Conservation (phyloP, 306 rosid genomes). For the Cicer judaicum region DNA sequence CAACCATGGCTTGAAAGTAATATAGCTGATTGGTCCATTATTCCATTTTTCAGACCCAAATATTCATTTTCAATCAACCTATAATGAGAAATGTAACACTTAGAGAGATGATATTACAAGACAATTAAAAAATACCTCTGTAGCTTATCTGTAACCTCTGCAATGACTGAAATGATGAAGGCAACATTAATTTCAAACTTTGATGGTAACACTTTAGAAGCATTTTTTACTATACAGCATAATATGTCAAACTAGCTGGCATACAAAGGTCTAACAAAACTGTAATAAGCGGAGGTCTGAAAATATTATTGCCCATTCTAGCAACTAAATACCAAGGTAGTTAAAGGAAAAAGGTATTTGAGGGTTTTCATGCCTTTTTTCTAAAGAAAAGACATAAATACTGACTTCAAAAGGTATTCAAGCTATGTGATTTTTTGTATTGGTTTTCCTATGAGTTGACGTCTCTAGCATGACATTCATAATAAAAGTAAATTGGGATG, state of each 20-base stretch:
- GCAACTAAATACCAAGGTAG: conserved; percentile 19
- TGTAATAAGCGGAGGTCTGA: conserved; percentile 1
- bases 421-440: not conserved
- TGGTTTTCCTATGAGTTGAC: conserved; percentile 15
- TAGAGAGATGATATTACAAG: conserved; percentile 29
- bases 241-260: conserved; percentile 13
- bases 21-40: conserved; percentile 97
- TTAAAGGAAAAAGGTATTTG: conserved; percentile 27
- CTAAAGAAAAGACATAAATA: conserved; percentile 1
- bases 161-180: conserved; percentile 34
- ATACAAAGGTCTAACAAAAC: conserved; percentile 10
- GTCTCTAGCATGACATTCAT: conserved; percentile 7
- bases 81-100: conserved; percentile 39
- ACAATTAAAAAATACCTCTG: conserved; percentile 25
- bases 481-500: conserved; percentile 16
- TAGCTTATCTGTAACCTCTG: conserved; percentile 9
- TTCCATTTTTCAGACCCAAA: conserved; percentile 94
- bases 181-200: conserved; percentile 28
- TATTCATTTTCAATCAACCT: conserved; percentile 94
- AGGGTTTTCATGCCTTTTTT: conserved; percentile 10
- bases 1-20: conserved; percentile 84
- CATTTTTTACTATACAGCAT: conserved; percentile 27
- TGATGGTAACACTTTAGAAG: conserved; percentile 29
- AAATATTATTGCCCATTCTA: conserved; percentile 19
- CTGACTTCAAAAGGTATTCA: not conserved